These are phyloP conservation scores for Ascochyta lentis DNA, from an alignment of 2,329 filamentous ascomycete species.

Conservation along the genomic window DNA sequence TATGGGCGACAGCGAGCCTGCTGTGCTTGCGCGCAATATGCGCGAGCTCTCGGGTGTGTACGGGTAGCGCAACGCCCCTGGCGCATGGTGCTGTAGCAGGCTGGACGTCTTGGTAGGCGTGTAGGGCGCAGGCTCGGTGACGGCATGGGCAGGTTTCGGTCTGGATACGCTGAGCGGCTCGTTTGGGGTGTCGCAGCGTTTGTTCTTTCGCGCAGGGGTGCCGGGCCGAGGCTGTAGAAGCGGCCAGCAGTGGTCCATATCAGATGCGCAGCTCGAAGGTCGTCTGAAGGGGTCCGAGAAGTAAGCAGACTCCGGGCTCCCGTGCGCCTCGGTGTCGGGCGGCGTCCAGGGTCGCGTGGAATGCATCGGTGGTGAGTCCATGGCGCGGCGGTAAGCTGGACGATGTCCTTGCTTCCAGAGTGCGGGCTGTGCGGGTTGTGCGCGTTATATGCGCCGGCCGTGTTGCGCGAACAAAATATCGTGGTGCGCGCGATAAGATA, in stretches of 20 bases:
- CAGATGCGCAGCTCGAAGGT: constrained; percentile 18
- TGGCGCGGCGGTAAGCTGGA: constrained; percentile 21
- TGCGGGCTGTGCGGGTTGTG: constrained; percentile 1
- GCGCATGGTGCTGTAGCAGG: constrained; percentile 16
- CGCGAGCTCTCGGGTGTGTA: constrained; percentile 43
- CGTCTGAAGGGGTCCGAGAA: constrained; percentile 29
- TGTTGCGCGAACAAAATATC: constrained; percentile 1
- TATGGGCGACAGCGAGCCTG: constrained; percentile 27
- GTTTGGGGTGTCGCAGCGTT: constrained; percentile 21
- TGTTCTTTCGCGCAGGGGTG: constrained; percentile 8
- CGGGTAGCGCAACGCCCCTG: constrained; percentile 35
- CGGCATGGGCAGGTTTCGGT: constrained; percentile 23
- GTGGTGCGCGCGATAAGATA: constrained; percentile 7
- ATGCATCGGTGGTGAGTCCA: constrained; percentile 31
- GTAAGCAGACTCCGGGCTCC: constrained; percentile 25
- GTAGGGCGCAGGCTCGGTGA: constrained; percentile 29
- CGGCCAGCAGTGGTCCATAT: constrained; percentile 21
- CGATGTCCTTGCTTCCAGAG: constrained; percentile 17
- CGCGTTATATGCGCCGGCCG: constrained; percentile 13
- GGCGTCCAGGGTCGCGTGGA: constrained; percentile 41
- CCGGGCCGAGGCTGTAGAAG: constrained; percentile 11
- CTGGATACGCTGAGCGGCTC: constrained; percentile 18
- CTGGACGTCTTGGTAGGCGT: constrained; percentile 30
- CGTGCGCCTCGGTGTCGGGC: constrained; percentile 32
- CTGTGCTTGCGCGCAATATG: constrained; percentile 24